A percentile compares a stretch with the other conserved stretches of the same genome.
Evolutionary conservation across 371 early-diverging fungal genomes (phyloP).

Genomic region (Rhizomucor pusillus): DNA sequence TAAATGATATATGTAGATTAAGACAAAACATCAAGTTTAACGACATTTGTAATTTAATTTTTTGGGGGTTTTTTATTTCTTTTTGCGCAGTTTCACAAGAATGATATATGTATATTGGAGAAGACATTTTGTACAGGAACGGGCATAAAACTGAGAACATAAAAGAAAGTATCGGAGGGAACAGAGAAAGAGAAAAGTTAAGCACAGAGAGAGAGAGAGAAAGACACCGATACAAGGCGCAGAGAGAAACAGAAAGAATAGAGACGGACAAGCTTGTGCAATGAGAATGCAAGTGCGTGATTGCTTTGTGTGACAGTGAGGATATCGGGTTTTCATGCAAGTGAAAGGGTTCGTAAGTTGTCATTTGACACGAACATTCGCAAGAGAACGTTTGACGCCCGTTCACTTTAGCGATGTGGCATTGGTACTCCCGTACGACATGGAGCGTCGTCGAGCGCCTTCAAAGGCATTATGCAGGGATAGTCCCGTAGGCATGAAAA

Average conservation of each 20-base stretch:
- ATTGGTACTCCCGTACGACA: constrained; percentile 35
- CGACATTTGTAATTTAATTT: too few relatives aligned
- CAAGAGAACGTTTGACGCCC: not conserved
- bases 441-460: constrained; percentile 51
- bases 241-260: not conserved
- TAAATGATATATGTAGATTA: too few relatives aligned
- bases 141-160: too few relatives aligned
- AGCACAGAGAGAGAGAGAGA: too few relatives aligned
- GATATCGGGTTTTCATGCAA: not conserved
- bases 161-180: too few relatives aligned
- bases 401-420: constrained; percentile 1
- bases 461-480: constrained; percentile 49
- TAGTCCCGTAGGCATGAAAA: constrained; percentile 49
- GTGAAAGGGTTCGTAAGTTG: not conserved
- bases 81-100: too few relatives aligned
- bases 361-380: too few relatives aligned
- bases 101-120: too few relatives aligned
- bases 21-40: too few relatives aligned
- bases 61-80: too few relatives aligned
- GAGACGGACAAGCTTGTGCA: not conserved
- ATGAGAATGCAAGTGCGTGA: constrained; percentile 1
- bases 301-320: constrained; percentile 2
- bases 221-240: not conserved
- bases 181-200: too few relatives aligned
- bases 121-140: not conserved